Conservation (phyloP, 441 rosid species). For the Croton setiger region DNA sequence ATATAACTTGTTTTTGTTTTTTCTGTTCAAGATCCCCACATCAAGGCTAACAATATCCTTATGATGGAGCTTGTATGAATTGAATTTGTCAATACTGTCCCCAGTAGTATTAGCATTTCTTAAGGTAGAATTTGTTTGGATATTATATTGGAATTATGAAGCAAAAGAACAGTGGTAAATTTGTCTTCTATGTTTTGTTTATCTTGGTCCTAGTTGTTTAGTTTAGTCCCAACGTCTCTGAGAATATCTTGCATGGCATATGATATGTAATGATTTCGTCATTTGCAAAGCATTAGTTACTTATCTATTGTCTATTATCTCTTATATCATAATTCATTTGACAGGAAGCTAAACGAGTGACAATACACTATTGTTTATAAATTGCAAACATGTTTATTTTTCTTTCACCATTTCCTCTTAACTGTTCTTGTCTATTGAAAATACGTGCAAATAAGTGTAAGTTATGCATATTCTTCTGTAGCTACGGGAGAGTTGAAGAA, state of each 20-base stretch:
- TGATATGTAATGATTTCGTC: background rate
- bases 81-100: background rate
- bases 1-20: background rate
- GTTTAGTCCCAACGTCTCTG: background rate
- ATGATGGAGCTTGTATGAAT: background rate
- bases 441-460: slow-evolving; percentile 1
- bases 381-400: background rate
- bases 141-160: background rate
- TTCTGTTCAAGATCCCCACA: background rate
- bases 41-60: background rate
- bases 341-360: slow-evolving; percentile 9
- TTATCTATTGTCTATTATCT: slow-evolving; percentile 11
- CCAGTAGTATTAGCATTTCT: background rate
- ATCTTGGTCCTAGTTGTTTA: background rate
- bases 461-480: slow-evolving; percentile 38
- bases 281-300: slow-evolving; percentile 5
- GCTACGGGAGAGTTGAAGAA: slow-evolving; percentile 97
- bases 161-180: background rate
- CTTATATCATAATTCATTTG: slow-evolving; percentile 6
- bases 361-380: slow-evolving; percentile 15
- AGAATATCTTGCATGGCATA: background rate
- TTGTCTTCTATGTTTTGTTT: background rate
- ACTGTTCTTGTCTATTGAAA: slow-evolving; percentile 10
- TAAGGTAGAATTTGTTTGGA: background rate
- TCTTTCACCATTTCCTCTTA: slow-evolving; percentile 5